Conservation (phyloP, 164 flowering plant species). For the Vitis vinifera region DNA sequence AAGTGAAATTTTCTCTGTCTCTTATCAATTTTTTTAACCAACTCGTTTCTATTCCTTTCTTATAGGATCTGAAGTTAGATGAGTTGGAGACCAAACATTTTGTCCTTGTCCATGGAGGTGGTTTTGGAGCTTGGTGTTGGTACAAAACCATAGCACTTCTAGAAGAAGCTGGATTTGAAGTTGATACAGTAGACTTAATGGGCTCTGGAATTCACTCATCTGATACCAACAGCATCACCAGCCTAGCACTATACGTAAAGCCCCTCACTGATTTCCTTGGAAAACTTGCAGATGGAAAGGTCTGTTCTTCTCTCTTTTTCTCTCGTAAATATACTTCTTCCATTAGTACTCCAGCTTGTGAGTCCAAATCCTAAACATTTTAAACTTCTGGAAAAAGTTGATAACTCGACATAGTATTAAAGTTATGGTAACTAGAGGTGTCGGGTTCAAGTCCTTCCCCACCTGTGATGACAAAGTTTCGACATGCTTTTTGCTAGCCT, state of each 20-base stretch:
- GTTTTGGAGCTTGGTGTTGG: constrained; percentile 93
- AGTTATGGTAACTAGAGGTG: no score
- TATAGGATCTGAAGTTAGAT: constrained; percentile 45
- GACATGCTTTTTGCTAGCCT: no score
- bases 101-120: constrained; percentile 80
- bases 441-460: no score
- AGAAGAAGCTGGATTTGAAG: constrained; percentile 59
- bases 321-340: neutral
- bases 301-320: constrained; percentile 12
- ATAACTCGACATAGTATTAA: no score
- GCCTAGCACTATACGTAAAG: constrained; percentile 56
- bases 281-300: constrained; percentile 58
- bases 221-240: constrained; percentile 52
- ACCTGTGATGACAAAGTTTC: no score
- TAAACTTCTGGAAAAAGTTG: no score
- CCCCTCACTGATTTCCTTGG: constrained; percentile 54
- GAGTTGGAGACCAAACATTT: constrained; percentile 54
- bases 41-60: neutral
- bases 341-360: no score
- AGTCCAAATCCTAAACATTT: no score
- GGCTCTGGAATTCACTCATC: constrained; percentile 66
- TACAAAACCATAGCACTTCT: constrained; percentile 70
- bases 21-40: no score
- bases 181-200: constrained; percentile 62
- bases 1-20: no score